Conservation (phyloP, 2,329 filamentous ascomycete species). For the Penicillium sp. region DNA sequence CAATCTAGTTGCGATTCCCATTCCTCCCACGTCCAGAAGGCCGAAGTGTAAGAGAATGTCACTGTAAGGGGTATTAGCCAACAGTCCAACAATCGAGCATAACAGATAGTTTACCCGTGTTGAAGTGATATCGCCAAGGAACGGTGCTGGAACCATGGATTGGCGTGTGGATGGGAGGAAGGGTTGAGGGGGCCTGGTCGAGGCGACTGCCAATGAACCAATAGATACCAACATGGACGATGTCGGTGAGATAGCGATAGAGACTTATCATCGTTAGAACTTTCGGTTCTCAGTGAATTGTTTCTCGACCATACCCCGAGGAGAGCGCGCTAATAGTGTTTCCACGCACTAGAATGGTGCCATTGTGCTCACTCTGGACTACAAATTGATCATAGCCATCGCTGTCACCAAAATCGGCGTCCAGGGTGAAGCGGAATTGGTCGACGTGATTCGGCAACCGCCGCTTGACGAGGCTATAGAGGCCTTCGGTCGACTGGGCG, state of each 20-base stretch:
- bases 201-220: constrained; percentile 47
- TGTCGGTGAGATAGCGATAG: constrained; percentile 41
- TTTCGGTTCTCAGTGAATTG: too few species aligned
- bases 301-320: constrained; percentile 25
- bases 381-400: constrained; percentile 20
- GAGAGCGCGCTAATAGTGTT: constrained; percentile 34
- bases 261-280: constrained; percentile 25
- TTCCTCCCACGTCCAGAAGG: constrained; percentile 53
- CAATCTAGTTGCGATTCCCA: constrained; percentile 53
- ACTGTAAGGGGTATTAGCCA: constrained; percentile 27
- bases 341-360: constrained; percentile 33
- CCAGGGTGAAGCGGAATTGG: constrained; percentile 21
- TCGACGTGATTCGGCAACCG: constrained; percentile 23
- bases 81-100: not conserved
- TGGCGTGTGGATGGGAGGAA: constrained; percentile 30
- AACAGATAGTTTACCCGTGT: constrained; percentile 39
- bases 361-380: constrained; percentile 18
- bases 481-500: constrained; percentile 20
- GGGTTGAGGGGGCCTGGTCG: constrained; percentile 28
- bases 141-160: constrained; percentile 43
- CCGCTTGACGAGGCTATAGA: constrained; percentile 24
- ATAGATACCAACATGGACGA: constrained; percentile 45
- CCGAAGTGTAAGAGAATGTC: constrained; percentile 50
- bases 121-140: constrained; percentile 50
- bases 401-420: constrained; percentile 1